Evolutionary conservation across 192 early-diverging fungal species (phyloP), one percentile per base, ranked within the genome.

Genomic region (Backusella australiensis): DNA sequence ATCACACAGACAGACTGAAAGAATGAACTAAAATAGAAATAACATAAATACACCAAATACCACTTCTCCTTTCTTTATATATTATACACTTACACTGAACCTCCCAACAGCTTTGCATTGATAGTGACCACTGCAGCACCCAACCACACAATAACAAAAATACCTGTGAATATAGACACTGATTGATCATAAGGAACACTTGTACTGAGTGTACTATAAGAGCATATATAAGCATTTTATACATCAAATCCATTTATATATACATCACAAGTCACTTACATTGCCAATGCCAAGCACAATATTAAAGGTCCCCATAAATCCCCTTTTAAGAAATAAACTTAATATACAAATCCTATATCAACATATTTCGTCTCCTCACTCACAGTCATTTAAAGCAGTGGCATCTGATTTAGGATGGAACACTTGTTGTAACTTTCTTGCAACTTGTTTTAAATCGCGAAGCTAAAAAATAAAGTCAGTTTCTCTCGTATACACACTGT

Each of bases 1-100:
- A 99, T 87, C 17, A 96, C 93, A 83, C 97, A 99, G 7, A 99
- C 95, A 76, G 91, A 93, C 77, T 99, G 97, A 82, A 97, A 97
- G 77, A 99, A 98, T 9, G 97, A 99, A 9, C 93, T 95, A 81
- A 34, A 56, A 44, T 29, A 8, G 36, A 14, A 34, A 32, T 0
- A n/a, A 8, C 32, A 34, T 23, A 70, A 49, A 69, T 53, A 35
- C 36, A 74, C 23, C 26, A n/a, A 38, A 19, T 3, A 21, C 52
- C 6, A 4, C 5, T 49, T 5, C 14, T 17, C 7, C 3, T 36
- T 8, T 34, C 34, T 32, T 23, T 73, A 29, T 26, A 7, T 74
- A 34, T 23, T 29, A 12, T 29, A 63, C 19, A 84, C 87, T 78
- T 87, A 96, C 94, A 98, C 89, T 82, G 90, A 87, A 29, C 96